Conservation (phyloP, 1,139 yeast species). For the Blastobotrys serpentis region DNA sequence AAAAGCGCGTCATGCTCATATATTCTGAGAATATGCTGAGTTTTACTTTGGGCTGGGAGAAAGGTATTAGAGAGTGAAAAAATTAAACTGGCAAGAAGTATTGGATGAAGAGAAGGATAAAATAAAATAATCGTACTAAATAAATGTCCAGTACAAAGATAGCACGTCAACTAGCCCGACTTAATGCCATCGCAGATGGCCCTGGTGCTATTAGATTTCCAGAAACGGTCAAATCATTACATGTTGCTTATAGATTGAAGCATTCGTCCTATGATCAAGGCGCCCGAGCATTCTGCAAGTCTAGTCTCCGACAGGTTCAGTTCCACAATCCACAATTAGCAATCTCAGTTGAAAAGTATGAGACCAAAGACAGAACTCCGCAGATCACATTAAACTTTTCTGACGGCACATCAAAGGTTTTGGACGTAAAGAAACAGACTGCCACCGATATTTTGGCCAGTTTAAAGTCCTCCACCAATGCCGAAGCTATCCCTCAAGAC, state of each 20-base stretch:
- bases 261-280: slow-evolving; percentile 30
- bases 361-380: slow-evolving; percentile 1
- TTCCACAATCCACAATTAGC: slow-evolving; percentile 75
- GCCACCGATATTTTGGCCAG: slow-evolving; percentile 43
- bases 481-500: slow-evolving; percentile 36
- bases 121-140: background rate
- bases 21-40: background rate
- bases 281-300: slow-evolving; percentile 63
- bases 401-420: slow-evolving; percentile 39
- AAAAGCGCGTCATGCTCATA: background rate
- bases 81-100: too few species aligned
- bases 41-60: background rate
- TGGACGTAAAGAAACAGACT: slow-evolving; percentile 43
- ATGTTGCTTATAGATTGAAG: slow-evolving; percentile 47
- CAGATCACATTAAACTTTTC: slow-evolving; percentile 16
- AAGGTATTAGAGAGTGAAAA: too few species aligned
- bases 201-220: slow-evolving; percentile 48
- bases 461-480: slow-evolving; percentile 40
- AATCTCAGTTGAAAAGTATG: slow-evolving; percentile 49
- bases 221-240: slow-evolving; percentile 42
- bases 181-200: slow-evolving; percentile 47
- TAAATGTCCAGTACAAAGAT: slow-evolving; percentile 7
- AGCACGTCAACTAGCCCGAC: slow-evolving; percentile 41
- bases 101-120: background rate
- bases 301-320: slow-evolving; percentile 69